Conservation (phyloP, 78 protist species). For the Acrasis kona region DNA sequence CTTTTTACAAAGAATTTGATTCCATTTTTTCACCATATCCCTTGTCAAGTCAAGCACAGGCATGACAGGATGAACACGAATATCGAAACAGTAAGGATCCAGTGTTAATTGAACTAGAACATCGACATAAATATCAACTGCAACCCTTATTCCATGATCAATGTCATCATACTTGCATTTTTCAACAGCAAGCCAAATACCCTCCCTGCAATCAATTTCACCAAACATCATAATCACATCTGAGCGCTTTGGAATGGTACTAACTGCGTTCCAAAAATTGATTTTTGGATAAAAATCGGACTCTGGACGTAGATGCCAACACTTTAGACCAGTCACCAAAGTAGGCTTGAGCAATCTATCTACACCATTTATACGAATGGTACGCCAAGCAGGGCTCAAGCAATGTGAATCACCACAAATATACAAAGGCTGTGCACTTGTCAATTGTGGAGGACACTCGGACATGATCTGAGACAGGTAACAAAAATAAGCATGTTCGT, state of each 20-base stretch:
- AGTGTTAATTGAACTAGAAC: conserved; percentile 20
- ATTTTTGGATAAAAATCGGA: conserved; percentile 70
- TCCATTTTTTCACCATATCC: conserved; percentile 3
- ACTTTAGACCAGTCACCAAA: conserved; percentile 78
- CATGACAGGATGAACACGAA: conserved; percentile 73
- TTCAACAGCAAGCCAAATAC: conserved; percentile 63
- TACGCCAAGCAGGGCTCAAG: conserved; percentile 60
- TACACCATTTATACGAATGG: conserved; percentile 12
- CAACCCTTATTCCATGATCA: conserved; percentile 46
- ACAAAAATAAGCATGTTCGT: conserved; percentile 79
- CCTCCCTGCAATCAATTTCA: conserved; percentile 91
- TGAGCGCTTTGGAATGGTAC: conserved; percentile 17
- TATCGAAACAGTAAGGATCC: background rate
- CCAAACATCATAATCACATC: conserved; percentile 56
- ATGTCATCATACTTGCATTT: conserved; percentile 50
- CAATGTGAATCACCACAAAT: conserved; percentile 78
- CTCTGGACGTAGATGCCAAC: conserved; percentile 71
- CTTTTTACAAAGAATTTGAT: background rate
- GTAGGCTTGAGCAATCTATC: conserved; percentile 33
- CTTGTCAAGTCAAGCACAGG: conserved; percentile 79
- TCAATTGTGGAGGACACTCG: background rate
- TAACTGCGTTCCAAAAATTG: conserved; percentile 47
- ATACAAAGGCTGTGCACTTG: conserved; percentile 23
- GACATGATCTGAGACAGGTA: conserved; percentile 38
- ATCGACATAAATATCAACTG: conserved; percentile 48